phyloP scores from a whole-genome alignment of 495 filamentous ascomycete genomes.

The Talaromyces ruber region DNA sequence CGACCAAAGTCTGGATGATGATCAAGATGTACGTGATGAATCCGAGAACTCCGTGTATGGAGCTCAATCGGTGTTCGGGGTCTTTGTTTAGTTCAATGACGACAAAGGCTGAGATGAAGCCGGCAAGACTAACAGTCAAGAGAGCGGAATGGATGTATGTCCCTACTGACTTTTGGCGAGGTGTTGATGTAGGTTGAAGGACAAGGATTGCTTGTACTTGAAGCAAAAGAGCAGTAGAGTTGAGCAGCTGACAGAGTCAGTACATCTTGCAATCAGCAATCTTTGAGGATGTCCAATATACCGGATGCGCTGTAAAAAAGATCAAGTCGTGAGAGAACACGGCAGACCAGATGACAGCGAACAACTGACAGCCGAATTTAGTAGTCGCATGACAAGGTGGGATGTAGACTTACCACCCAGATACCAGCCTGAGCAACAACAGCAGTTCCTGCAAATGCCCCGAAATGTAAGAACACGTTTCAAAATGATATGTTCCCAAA shows the following conservation, averaged over 20 bases:
- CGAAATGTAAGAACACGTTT: not conserved
- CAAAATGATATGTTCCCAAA: not conserved
- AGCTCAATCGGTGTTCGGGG: conserved; percentile 62
- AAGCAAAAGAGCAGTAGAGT: conserved; percentile 63
- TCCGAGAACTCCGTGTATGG: conserved; percentile 71
- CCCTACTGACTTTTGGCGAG: conserved; percentile 62
- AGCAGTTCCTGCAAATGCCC: conserved; percentile 48
- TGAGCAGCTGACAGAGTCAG: conserved; percentile 51
- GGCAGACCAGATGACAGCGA: conserved; percentile 62
- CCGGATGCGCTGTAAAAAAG: conserved; percentile 79
- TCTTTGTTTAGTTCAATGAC: conserved; percentile 82
- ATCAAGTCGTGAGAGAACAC: conserved; percentile 58
- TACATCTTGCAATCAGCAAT: not conserved
- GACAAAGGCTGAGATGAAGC: conserved; percentile 57
- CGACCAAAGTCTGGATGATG: conserved; percentile 63
- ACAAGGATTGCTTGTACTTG: conserved; percentile 73
- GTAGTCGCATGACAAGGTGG: not conserved
- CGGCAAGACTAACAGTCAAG: conserved; percentile 52
- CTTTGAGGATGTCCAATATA: conserved; percentile 17
- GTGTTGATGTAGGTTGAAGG: conserved; percentile 78
- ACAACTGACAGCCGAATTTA: conserved; percentile 45
- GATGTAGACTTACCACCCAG: conserved; percentile 45
- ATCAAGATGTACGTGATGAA: conserved; percentile 66
- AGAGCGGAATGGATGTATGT: conserved; percentile 60
- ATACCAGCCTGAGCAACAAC: conserved; percentile 58